Conservation (phyloP, 2,329 filamentous ascomycete genomes). For the Verticillium klebahnii region DNA sequence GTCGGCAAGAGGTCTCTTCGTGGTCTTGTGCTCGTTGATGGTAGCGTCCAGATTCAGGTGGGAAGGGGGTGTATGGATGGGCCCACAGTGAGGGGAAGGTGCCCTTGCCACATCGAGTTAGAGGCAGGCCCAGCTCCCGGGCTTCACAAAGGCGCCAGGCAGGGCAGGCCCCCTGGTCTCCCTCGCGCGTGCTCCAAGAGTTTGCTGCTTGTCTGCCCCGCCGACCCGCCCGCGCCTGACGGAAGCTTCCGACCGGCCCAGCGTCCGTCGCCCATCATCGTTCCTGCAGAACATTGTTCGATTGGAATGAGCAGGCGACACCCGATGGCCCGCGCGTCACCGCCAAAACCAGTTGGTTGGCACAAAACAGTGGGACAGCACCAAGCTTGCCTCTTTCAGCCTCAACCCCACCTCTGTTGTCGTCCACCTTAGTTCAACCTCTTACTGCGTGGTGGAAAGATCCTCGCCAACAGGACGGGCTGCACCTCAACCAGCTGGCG, state of each 20-base stretch:
- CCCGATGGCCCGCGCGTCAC: background rate
- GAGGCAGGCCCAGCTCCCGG: background rate
- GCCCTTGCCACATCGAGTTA: background rate
- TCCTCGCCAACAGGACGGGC: background rate
- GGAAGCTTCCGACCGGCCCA: background rate
- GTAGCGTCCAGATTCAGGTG: too few species aligned
- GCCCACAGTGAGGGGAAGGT: background rate
- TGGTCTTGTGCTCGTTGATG: too few species aligned
- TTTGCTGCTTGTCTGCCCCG: background rate
- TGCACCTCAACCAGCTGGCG: background rate
- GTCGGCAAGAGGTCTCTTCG: too few species aligned
- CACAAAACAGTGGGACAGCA: background rate
- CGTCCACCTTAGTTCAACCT: background rate
- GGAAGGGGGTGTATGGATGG: too few species aligned
- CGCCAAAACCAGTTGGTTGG: background rate
- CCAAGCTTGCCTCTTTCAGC: background rate
- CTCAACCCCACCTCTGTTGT: background rate
- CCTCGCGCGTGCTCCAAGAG: background rate
- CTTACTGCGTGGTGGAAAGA: background rate
- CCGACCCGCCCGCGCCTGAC: background rate
- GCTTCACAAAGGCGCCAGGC: background rate
- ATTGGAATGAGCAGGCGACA: background rate
- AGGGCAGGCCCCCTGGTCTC: background rate
- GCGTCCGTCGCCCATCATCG: background rate
- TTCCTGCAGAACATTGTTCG: background rate